Conservation (phyloP, 441 rosid species). For the Kokia cookei region DNA sequence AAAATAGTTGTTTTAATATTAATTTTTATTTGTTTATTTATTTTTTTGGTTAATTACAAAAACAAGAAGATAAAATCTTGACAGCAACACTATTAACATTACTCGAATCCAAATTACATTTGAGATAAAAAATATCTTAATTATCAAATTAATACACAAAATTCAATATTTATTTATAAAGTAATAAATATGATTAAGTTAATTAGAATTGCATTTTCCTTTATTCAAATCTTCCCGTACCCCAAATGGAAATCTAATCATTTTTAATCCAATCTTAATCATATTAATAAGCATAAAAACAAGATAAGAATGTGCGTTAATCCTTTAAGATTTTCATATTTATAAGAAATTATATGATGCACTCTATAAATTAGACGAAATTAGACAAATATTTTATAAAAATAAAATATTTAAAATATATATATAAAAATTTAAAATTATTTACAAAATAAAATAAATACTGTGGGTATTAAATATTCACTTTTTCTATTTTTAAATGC, state of each 20-base stretch:
- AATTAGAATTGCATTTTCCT: not conserved
- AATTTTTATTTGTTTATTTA: not conserved
- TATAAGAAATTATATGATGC: not conserved
- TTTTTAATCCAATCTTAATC: constrained; percentile 11
- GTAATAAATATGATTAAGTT: not conserved
- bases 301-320: not conserved
- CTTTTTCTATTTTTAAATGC: not conserved
- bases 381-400: too few relatives aligned
- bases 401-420: too few relatives aligned
- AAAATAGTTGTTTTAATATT: not conserved
- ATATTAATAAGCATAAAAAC: not conserved
- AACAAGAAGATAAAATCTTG: too few relatives aligned
- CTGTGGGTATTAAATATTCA: too few relatives aligned
- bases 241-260: not conserved
- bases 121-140: too few relatives aligned
- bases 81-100: too few relatives aligned
- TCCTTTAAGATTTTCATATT: not conserved
- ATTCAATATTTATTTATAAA: not conserved
- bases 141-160: too few relatives aligned
- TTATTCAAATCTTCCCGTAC: not conserved
- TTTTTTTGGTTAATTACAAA: not conserved
- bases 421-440: too few relatives aligned
- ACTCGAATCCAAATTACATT: too few relatives aligned
- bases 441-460: too few relatives aligned
- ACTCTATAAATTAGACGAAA: too few relatives aligned